Conservation (phyloP, 2,329 filamentous ascomycete species). For the Talaromyces sp. region DNA sequence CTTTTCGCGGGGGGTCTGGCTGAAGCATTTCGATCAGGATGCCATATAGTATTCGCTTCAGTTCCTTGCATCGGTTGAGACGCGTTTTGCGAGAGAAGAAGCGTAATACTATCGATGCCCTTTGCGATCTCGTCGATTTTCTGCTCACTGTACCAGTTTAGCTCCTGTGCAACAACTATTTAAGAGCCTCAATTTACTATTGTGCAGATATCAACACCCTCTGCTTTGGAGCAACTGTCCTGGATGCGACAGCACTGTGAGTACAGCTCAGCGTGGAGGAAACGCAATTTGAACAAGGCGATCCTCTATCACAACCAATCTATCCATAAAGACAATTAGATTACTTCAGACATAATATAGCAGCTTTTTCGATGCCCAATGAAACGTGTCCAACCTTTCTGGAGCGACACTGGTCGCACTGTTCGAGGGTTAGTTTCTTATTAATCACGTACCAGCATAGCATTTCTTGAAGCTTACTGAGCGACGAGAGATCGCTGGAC, state of each 20-base stretch:
- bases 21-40: not conserved
- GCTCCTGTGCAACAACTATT: not conserved
- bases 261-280: not conserved
- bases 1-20: not conserved
- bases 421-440: not conserved
- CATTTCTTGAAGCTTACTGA: not conserved
- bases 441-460: not conserved
- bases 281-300: constrained; percentile 1
- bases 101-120: not conserved
- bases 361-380: not conserved
- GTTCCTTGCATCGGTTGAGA: not conserved
- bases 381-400: constrained; percentile 1
- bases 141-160: not conserved
- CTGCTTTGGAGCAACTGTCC: not conserved
- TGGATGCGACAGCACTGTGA: not conserved
- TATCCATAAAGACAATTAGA: not conserved
- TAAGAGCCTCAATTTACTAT: not conserved
- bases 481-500: not conserved
- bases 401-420: constrained; percentile 8
- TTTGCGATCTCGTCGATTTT: constrained; percentile 7
- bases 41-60: not conserved
- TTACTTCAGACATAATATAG: not conserved
- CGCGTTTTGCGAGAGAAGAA: constrained; percentile 1
- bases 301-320: constrained; percentile 7
- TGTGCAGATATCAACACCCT: constrained; percentile 3